Conservation (phyloP, 1,139 yeast genomes). For the Geotrichum cucujoidarum region DNA sequence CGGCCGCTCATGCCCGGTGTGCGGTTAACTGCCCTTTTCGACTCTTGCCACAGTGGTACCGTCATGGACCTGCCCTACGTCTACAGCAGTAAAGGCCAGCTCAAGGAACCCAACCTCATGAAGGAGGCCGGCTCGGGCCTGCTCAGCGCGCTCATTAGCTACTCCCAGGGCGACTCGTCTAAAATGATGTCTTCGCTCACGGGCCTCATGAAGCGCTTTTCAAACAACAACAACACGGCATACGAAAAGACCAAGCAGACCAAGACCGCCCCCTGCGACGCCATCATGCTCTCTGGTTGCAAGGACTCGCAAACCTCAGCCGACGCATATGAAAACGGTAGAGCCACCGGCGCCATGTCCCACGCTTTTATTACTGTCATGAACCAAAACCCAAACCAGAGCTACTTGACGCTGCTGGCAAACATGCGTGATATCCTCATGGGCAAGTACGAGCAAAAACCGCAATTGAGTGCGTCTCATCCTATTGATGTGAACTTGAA, state of each 20-base stretch:
- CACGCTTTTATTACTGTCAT: slow-evolving; percentile 78
- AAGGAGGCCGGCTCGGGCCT: slow-evolving; percentile 82
- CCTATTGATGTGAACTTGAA: slow-evolving; percentile 74
- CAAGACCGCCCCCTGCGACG: slow-evolving; percentile 86
- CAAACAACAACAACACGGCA: slow-evolving; percentile 38
- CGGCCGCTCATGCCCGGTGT: slow-evolving; percentile 74
- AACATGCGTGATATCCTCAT: slow-evolving; percentile 68
- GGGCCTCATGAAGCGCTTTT: slow-evolving; percentile 49
- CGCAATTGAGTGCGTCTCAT: slow-evolving; percentile 80
- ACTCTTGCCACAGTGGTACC: slow-evolving; percentile 92
- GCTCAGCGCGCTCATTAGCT: slow-evolving; percentile 62
- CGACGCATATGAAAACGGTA: slow-evolving; percentile 74
- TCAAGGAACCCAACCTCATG: slow-evolving; percentile 83
- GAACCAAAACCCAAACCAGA: slow-evolving; percentile 62
- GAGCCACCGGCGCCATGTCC: slow-evolving; percentile 90
- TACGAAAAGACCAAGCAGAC: slow-evolving; percentile 45
- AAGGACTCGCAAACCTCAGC: slow-evolving; percentile 80
- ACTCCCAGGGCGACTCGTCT: slow-evolving; percentile 60
- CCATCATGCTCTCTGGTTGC: slow-evolving; percentile 81
- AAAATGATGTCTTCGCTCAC: slow-evolving; percentile 49
- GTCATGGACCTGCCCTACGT: slow-evolving; percentile 84
- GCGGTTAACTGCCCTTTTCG: slow-evolving; percentile 80
- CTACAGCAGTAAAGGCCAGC: slow-evolving; percentile 84
- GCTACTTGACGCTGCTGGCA: slow-evolving; percentile 71
- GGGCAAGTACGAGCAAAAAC: slow-evolving; percentile 77